A percentile compares a stretch with the other conserved stretches of the same genome.
Evolutionary conservation across 306 rosid genomes (phyloP).

Genomic region (Cajanus cajan): DNA sequence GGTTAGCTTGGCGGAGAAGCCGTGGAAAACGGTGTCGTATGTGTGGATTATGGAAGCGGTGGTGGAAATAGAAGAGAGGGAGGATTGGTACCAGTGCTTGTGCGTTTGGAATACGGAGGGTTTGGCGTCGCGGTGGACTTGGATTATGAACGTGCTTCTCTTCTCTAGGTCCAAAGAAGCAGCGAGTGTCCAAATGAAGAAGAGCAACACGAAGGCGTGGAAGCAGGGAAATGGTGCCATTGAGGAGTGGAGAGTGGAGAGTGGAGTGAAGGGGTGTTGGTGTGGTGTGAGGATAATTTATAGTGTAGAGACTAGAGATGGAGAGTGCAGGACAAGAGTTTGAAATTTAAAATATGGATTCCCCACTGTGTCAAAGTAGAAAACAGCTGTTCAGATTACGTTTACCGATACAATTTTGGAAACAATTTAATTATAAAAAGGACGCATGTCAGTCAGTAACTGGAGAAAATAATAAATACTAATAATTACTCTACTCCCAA

Average conservation of each 20-base stretch:
- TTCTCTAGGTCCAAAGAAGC: background rate
- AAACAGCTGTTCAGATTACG: slow-evolving; percentile 1
- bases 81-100: slow-evolving; percentile 71
- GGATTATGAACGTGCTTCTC: slow-evolving; percentile 63
- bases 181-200: background rate
- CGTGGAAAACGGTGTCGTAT: slow-evolving; percentile 69
- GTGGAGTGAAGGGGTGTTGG: background rate
- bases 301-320: too few species aligned
- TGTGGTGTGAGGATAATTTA: slow-evolving; percentile 25
- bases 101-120: slow-evolving; percentile 84
- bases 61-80: slow-evolving; percentile 48
- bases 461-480: too few species aligned
- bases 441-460: background rate
- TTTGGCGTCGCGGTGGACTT: slow-evolving; percentile 59
- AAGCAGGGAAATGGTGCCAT: slow-evolving; percentile 39
- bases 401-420: background rate
- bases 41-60: slow-evolving; percentile 48
- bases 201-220: background rate
- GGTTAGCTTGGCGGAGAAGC: slow-evolving; percentile 77
- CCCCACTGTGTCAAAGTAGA: background rate
- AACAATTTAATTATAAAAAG: background rate
- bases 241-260: background rate
- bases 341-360: too few species aligned
- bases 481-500: background rate
- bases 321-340: too few species aligned